Percentiles rank a stretch among this genome's conserved stretches.
Conservation (phyloP, 345 rosid genomes). For the Salix purpurea region DNA sequence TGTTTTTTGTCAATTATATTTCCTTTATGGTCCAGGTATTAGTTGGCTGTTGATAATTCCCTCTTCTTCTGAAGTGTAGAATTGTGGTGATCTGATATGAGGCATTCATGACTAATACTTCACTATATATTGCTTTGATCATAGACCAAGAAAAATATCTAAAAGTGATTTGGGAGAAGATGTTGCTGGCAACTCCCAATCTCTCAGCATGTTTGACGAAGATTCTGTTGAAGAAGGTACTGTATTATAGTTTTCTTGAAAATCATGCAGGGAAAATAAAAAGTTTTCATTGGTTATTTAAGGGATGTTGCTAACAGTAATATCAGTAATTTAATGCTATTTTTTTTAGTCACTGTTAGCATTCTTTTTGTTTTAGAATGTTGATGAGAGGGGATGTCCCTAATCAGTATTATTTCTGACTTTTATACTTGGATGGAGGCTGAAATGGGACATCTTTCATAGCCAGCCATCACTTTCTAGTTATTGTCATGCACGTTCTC, state of each 20-base stretch:
- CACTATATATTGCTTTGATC: not conserved
- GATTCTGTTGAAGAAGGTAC: constrained; percentile 33
- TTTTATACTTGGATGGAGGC: no score
- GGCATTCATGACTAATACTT: constrained; percentile 4
- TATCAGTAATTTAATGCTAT: not conserved
- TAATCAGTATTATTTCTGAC: no score
- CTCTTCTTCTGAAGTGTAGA: not conserved
- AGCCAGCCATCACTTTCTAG: no score
- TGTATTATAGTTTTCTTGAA: constrained; percentile 1
- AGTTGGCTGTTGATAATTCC: not conserved
- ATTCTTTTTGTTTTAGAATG: no score
- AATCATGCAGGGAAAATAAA: not conserved
- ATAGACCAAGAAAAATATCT: constrained; percentile 54
- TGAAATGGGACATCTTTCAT: no score
- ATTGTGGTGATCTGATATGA: not conserved
- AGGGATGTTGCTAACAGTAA: not conserved
- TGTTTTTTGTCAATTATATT: not conserved
- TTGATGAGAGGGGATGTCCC: no score
- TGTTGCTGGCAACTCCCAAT: constrained; percentile 29
- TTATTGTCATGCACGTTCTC: no score
- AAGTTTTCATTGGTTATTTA: not conserved
- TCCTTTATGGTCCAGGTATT: not conserved
- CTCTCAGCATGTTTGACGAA: constrained; percentile 32
- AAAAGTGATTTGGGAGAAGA: constrained; percentile 54
- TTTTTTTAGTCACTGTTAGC: not conserved